Base-by-base conservation (phyloP, 148 eudicot species). In the Camellia japonica region DNA sequence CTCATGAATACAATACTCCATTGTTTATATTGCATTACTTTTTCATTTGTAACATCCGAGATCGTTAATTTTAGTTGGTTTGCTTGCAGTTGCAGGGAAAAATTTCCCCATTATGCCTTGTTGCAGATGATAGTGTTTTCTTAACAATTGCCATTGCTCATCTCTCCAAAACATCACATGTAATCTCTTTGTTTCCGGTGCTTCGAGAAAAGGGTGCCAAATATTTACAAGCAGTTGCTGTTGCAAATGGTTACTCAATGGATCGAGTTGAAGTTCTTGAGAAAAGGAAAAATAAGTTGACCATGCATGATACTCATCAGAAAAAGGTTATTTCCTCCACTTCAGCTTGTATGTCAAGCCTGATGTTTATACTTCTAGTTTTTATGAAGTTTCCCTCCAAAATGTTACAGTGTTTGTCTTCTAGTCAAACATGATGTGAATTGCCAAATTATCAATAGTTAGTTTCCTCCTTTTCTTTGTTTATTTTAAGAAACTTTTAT, bases 91-190 rank as follows among this genome's bases (percentile, higher is more conserved):
- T 93, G 85, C 76, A 71, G 67, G 82, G 83, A 76, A 93, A 83
- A 83, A 87, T 76, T 74, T 65, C 81, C 80, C 86, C 86, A 20
- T 75, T 86, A 60, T 94, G 97, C 84, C 82, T 88, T 56, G 87
- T 94, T 85, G 91, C 88, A 60, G 98, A 94, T 87, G 98, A 94
- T 77, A 90, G 98, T 83, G 59, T 94, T 79, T 94, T 94, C 83
- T 82, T 91, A 85, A 82, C 98, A 38, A 73, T 87, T 82, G 90
- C 93, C 83, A 78, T 90, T 74, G 85, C 93, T 65, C 83, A 77
- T 85, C 90, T 90, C 75, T 91, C 88, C 74, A 83, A 85, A 75
- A 76, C 85, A 59, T 87, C 94, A 23, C 89, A 80, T 20, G 75
- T 91, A 76, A 83, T 88, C 61, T 80, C 96, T 55, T 85, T 90